These are phyloP conservation scores for Hypoxylon sp. DNA, from an alignment of 2,329 filamentous ascomycete genomes.

Conservation along the genomic window DNA sequence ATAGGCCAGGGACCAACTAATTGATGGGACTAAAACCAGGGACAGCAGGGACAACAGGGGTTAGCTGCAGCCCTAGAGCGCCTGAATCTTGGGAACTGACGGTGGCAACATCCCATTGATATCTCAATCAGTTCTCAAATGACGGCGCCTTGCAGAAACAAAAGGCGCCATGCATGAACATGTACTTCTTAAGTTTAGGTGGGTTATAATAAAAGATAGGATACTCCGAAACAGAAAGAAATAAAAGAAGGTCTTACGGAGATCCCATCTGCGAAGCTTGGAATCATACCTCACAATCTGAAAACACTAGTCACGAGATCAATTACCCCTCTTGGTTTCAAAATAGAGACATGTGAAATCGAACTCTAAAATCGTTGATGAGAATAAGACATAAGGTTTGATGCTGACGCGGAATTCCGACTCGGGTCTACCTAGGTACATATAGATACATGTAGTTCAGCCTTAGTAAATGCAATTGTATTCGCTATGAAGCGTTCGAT, in stretches of 20 bases:
- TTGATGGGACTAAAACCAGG: constrained; percentile 33
- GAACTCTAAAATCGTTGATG: constrained; percentile 8
- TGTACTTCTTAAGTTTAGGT: background rate
- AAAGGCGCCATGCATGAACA: constrained; percentile 2
- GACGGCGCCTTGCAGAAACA: constrained; percentile 2
- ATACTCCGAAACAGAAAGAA: background rate
- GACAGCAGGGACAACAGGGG: constrained; percentile 20
- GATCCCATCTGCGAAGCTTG: background rate
- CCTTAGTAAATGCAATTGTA: background rate
- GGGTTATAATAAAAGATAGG: background rate
- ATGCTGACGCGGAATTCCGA: background rate
- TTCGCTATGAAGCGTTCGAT: background rate
- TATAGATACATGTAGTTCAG: background rate
- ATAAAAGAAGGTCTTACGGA: background rate
- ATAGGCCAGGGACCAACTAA: constrained; percentile 40
- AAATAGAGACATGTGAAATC: constrained; percentile 31
- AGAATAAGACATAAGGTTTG: constrained; percentile 3
- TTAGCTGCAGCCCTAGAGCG: constrained; percentile 42
- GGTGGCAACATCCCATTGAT: constrained; percentile 16
- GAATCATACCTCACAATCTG: constrained; percentile 2
- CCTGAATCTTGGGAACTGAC: constrained; percentile 34
- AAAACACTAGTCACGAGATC: constrained; percentile 40
- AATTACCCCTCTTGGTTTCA: constrained; percentile 36
- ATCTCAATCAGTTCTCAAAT: background rate
- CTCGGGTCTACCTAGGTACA: background rate